phyloP scores from a whole-genome alignment of 352 stramenopile genomes.

The Pseudoperonospora humuli region DNA sequence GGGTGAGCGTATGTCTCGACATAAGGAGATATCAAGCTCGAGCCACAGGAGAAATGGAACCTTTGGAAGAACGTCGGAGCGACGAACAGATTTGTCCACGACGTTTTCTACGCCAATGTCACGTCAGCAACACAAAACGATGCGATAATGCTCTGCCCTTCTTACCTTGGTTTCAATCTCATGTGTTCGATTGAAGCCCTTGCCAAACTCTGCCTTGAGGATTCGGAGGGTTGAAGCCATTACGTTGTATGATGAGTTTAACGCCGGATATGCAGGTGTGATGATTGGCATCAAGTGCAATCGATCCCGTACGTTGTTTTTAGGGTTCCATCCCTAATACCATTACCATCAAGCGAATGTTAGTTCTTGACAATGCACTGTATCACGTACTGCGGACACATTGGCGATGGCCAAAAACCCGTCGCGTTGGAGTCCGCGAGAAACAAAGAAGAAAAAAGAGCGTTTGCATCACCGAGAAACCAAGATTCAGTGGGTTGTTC shows the following conservation, averaged over 20 bases:
- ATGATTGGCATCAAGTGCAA: constrained; percentile 98
- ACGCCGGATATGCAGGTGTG: constrained; percentile 95
- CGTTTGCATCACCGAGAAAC: constrained; percentile 49
- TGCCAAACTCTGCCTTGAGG: constrained; percentile 86
- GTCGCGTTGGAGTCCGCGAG: constrained; percentile 1
- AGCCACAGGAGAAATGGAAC: constrained; percentile 16
- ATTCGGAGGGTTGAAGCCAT: constrained; percentile 85
- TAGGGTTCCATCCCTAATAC: constrained; percentile 84
- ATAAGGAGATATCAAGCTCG: background rate
- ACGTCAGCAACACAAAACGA: constrained; percentile 1
- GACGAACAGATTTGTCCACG: constrained; percentile 77
- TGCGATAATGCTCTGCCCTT: background rate
- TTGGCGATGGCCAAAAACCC: background rate
- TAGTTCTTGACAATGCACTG: constrained; percentile 2
- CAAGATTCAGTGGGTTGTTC: constrained; percentile 39
- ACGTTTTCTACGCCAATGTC: constrained; percentile 37
- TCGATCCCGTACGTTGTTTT: constrained; percentile 73
- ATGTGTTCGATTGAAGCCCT: constrained; percentile 47
- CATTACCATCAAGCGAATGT: constrained; percentile 6
- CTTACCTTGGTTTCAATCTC: constrained; percentile 81
- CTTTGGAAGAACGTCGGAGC: constrained; percentile 68
- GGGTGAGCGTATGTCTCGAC: background rate
- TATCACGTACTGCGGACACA: constrained; percentile 1
- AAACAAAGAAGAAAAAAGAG: constrained; percentile 2
- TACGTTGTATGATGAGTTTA: constrained; percentile 99